Base-by-base conservation (phyloP, 352 stramenopile genomes). In the Pythium brachiatum region DNA sequence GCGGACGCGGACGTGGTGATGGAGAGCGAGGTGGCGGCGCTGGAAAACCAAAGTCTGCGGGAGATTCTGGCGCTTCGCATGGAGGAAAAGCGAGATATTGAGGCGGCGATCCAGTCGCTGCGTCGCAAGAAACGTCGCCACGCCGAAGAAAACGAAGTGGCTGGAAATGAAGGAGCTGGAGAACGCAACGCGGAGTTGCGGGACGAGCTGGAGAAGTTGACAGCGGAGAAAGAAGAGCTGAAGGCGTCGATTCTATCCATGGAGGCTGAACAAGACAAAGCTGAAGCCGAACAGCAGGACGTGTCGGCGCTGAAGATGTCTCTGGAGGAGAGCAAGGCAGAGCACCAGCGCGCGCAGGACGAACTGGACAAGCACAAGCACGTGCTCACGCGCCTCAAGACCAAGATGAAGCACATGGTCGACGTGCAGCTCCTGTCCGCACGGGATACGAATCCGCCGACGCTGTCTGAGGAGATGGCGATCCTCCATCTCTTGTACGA, bases 341-440 rank as follows among this genome's bases (percentile, higher is more conserved):
- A 66, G 21, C 38, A 51, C 15, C 43, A 66, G 20, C n/a, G 44
- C 4, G 23, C 56, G n/a, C 39, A 60, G 31, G 59, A 66, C 34
- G 56, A 72, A 16, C 72, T 84, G 44, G 75, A 83, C 23, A 69
- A 64, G 36, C 61, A 78, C 38, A 71, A 75, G 57, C 62, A 81
- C 32, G 62, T 80, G 43, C 62, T 87, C 0, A 64, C 54, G 9
- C 58, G 70, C 25, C 69, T 81, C 25, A 90, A 90, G 60, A 51
- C 71, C 21, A 84, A 88, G 56, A 86, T 88, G 78, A 67, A 75
- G 47, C 69, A 84, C 64, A 86, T 90, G 76, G 81, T 90, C 1
- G 78, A 90, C 62, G 59, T 60, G 13, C 59, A 86, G 62, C 56
- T 87, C 8, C 52, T 85, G 31, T 78, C 78, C 9, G 76, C 78